These are phyloP conservation scores for Camellia oleifera DNA, from an alignment of 179 eudicot genomes.

Conservation along the genomic window DNA sequence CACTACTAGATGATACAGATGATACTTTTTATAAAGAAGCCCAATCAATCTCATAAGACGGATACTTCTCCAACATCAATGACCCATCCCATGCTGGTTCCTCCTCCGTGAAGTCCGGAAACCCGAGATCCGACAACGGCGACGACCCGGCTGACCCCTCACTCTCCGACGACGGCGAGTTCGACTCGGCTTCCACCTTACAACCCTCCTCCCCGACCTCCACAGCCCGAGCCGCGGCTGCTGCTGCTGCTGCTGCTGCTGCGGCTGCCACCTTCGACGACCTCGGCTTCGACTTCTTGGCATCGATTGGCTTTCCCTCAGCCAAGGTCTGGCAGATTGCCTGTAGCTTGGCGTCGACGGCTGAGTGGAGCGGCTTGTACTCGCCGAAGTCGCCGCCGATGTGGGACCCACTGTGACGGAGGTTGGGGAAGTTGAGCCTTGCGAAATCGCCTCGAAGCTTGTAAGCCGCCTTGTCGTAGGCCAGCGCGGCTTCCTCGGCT, in stretches of 20 bases:
- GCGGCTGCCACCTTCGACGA: not conserved
- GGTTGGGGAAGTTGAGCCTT: slow-evolving; percentile 56
- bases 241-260: not conserved
- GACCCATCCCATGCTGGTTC: slow-evolving; percentile 29
- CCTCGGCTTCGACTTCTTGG: slow-evolving; percentile 14
- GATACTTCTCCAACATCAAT: slow-evolving; percentile 46
- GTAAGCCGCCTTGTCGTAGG: slow-evolving; percentile 74
- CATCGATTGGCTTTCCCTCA: slow-evolving; percentile 36
- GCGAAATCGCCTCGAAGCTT: slow-evolving; percentile 67
- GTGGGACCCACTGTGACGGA: slow-evolving; percentile 44
- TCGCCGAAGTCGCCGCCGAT: slow-evolving; percentile 47
- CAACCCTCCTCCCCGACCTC: slow-evolving; percentile 4
- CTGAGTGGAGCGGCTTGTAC: slow-evolving; percentile 60
- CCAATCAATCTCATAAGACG: slow-evolving; percentile 90
- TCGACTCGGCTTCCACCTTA: slow-evolving; percentile 14
- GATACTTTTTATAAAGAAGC: slow-evolving; percentile 29
- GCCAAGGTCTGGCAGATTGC: slow-evolving; percentile 59
- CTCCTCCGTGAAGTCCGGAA: slow-evolving; percentile 56
- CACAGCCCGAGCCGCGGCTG: not conserved
- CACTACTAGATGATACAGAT: not conserved
- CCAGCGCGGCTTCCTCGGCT: slow-evolving; percentile 72
- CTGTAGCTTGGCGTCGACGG: slow-evolving; percentile 58
- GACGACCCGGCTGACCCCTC: slow-evolving; percentile 42
- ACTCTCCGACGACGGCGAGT: slow-evolving; percentile 22
- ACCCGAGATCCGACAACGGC: slow-evolving; percentile 59